Evolutionary conservation across 202 grass and related monocot genomes (phyloP).

Genomic region (Setaria viridis): DNA sequence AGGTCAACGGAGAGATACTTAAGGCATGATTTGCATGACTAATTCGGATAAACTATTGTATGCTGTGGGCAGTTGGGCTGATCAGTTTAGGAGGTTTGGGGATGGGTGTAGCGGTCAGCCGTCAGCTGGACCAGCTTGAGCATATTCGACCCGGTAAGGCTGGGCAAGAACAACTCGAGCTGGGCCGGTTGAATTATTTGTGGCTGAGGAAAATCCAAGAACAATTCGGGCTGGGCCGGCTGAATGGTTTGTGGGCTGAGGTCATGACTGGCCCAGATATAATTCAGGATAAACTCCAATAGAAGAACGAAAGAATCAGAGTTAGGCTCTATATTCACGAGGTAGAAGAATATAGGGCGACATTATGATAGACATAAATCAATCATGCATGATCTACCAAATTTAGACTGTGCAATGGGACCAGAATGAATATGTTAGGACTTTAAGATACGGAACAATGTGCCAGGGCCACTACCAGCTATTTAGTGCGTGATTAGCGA

Average conservation of each 20-base stretch:
- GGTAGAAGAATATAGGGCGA: not conserved
- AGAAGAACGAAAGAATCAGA: not conserved
- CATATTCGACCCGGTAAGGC: not conserved
- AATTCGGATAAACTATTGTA: not conserved
- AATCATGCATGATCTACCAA: not conserved
- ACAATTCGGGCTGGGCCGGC: not conserved
- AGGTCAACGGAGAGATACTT: not conserved
- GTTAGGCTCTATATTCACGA: not conserved
- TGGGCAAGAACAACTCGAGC: no score
- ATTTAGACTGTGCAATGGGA: not conserved
- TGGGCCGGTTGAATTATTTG: no score
- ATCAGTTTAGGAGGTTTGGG: not conserved
- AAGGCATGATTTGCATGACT: not conserved
- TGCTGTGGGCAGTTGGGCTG: not conserved
- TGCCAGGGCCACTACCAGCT: not conserved
- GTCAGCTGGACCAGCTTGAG: not conserved
- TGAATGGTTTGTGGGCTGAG: constrained; percentile 1
- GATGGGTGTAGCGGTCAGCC: not conserved
- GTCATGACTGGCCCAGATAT: not conserved
- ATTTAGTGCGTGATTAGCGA: no score
- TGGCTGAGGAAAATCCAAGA: not conserved
- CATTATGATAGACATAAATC: not conserved
- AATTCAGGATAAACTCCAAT: not conserved
- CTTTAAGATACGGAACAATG: not conserved
- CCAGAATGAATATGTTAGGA: not conserved